Base-by-base conservation (phyloP, 192 early-diverging fungal species). In the Coemansia sp. region DNA sequence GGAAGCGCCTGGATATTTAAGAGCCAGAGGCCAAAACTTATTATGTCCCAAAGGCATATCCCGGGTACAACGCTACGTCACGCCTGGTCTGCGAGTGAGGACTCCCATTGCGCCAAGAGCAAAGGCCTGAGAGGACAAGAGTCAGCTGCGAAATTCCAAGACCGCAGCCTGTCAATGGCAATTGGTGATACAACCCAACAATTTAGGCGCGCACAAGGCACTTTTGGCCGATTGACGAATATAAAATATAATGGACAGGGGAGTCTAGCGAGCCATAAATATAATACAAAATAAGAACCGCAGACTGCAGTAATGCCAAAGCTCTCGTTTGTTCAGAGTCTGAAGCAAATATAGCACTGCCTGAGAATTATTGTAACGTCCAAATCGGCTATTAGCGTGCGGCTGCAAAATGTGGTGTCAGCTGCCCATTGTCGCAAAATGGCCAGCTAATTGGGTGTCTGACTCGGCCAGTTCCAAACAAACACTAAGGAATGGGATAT, bases 41-140 rank as follows among this genome's bases (percentile, higher is more conserved):
- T 45, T 45, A 45, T 45, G 41, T 35, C 41, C 41, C 41, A 45
- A 45, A 45, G 41, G 41, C 32, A 8, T 8, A 35, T 35, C 32
- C 41, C 9, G 41, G 41, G 41, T 45, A 45, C 41, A 45, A 45
- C 41, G 41, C 41, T 45, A 45, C 41, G 41, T 45, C 41, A 45
- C 14, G 41, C 4, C 41, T 45, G 14, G 15, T 45, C 11, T n/a
- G 41, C 41, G 41, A n/a, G 41, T 15, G 41, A 45, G 41, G 41
- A 45, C 32, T 7, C 32, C 8, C 32, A 35, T 35, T 35, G 32
- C 32, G 7, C 32, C 32, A 45, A 45, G 41, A n/a, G 41, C 41
- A 45, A 45, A 45, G 41, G 32, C 32, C 32, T 45, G 41, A 45
- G 14, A 45, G 41, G 41, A 15, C 41, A 45, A 35, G 32, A 45